Evolutionary conservation across 148 eudicot species (phyloP).

Genomic region (Cornus suecica): DNA sequence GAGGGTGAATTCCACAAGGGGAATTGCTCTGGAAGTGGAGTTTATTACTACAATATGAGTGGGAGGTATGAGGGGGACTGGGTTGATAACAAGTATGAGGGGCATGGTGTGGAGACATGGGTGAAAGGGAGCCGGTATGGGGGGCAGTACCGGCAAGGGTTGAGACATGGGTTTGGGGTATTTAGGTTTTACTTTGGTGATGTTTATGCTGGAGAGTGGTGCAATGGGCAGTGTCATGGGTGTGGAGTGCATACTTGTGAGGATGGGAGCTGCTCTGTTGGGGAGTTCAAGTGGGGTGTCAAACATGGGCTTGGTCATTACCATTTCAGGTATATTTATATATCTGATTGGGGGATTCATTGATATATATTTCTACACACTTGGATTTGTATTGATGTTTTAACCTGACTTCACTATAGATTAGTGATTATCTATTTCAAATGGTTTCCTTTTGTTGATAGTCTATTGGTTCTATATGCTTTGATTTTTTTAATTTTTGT

Average conservation of each 20-base stretch:
- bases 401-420: neutral
- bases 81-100: slow-evolving; percentile 28
- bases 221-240: slow-evolving; percentile 34
- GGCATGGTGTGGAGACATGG: slow-evolving; percentile 28
- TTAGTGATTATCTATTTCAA: neutral
- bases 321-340: slow-evolving; percentile 21
- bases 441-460: neutral
- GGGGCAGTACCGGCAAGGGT: slow-evolving; percentile 28
- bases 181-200: slow-evolving; percentile 33
- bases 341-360: neutral
- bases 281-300: slow-evolving; percentile 26
- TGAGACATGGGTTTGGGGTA: slow-evolving; percentile 31
- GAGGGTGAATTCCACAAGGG: slow-evolving; percentile 29
- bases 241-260: slow-evolving; percentile 25
- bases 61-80: slow-evolving; percentile 33
- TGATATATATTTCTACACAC: neutral
- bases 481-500: neutral
- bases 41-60: slow-evolving; percentile 27
- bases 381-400: neutral
- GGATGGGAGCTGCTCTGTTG: slow-evolving; percentile 25
- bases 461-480: neutral
- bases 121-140: slow-evolving; percentile 30
- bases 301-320: slow-evolving; percentile 29
- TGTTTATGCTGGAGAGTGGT: slow-evolving; percentile 33
- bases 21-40: slow-evolving; percentile 33